Percentiles rank a stretch among this genome's conserved stretches.
These are phyloP conservation scores for Leptographium lundbergii DNA, from an alignment of 2,329 filamentous ascomycete species.

Conservation along the genomic window DNA sequence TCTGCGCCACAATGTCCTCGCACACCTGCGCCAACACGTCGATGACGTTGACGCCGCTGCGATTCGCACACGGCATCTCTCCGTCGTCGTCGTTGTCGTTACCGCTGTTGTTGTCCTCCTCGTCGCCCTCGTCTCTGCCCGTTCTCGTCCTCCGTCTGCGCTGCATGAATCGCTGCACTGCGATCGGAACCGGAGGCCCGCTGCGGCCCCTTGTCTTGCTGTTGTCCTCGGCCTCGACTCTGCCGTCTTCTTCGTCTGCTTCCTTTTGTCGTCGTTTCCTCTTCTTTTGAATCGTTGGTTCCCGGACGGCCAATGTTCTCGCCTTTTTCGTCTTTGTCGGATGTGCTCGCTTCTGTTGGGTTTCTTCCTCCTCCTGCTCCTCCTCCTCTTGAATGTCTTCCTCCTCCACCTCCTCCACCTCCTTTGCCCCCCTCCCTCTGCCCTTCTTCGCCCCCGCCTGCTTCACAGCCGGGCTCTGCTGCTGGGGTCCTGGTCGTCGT, in stretches of 20 bases:
- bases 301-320: no score
- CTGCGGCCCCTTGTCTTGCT: not conserved
- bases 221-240: slow-evolving; percentile 3
- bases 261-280: not conserved
- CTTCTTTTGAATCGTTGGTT: not conserved
- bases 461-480: slow-evolving; percentile 28
- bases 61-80: slow-evolving; percentile 40
- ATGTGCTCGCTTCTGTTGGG: not conserved
- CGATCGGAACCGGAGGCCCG: slow-evolving; percentile 33
- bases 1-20: slow-evolving; percentile 43
- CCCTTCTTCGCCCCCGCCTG: slow-evolving; percentile 16
- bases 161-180: slow-evolving; percentile 47
- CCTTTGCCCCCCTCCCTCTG: not conserved
- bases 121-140: slow-evolving; percentile 33
- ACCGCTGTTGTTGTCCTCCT: slow-evolving; percentile 14
- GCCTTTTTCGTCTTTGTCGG: not conserved
- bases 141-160: slow-evolving; percentile 5
- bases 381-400: slow-evolving; percentile 8
- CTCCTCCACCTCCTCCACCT: not conserved
- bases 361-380: not conserved
- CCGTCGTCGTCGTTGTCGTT: slow-evolving; percentile 32
- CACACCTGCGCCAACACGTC: slow-evolving; percentile 51
- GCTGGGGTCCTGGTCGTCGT: slow-evolving; percentile 17
- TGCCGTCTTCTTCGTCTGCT: slow-evolving; percentile 9
- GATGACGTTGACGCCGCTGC: slow-evolving; percentile 44